Conservation (phyloP, 371 early-diverging fungal genomes). For the Lichtheimia ramosa region DNA sequence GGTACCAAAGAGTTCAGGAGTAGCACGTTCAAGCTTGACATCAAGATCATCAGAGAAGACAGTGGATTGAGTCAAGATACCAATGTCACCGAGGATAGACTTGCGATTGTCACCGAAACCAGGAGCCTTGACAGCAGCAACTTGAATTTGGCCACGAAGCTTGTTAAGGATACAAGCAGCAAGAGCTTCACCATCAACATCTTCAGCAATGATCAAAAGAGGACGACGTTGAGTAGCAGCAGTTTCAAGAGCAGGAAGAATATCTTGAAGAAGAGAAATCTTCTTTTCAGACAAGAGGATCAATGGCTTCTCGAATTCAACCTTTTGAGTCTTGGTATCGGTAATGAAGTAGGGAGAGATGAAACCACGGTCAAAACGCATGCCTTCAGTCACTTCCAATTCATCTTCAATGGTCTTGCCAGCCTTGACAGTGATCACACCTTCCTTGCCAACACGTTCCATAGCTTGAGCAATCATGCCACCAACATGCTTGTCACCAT, state of each 20-base stretch:
- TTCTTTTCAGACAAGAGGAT: conserved; percentile 96
- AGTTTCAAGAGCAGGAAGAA: conserved; percentile 93
- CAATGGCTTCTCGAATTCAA: conserved; percentile 98
- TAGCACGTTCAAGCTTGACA: conserved; percentile 92
- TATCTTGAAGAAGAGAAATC: conserved; percentile 92
- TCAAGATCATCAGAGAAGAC: conserved; percentile 97
- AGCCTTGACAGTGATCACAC: conserved; percentile 98
- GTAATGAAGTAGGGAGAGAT: conserved; percentile 99
- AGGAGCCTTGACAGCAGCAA: conserved; percentile 97
- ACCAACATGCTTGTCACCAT: conserved; percentile 96
- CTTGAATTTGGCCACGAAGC: conserved; percentile 96
- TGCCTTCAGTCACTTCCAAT: conserved; percentile 97
- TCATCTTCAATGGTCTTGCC: conserved; percentile 98
- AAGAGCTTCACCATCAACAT: conserved; percentile 97
- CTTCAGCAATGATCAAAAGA: conserved; percentile 95
- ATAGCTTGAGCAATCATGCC: conserved; percentile 95
- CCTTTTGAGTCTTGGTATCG: conserved; percentile 95
- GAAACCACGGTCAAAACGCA: conserved; percentile 99
- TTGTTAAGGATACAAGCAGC: conserved; percentile 98
- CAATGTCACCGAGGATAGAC: conserved; percentile 95
- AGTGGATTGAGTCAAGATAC: conserved; percentile 90
- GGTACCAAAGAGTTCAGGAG: conserved; percentile 88
- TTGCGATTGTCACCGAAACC: conserved; percentile 99
- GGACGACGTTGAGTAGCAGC: conserved; percentile 95
- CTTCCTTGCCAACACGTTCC: conserved; percentile 99